Evolutionary conservation across 1,284 basidiomycete species (phyloP).

Genomic region (Trichosporon sp.): DNA sequence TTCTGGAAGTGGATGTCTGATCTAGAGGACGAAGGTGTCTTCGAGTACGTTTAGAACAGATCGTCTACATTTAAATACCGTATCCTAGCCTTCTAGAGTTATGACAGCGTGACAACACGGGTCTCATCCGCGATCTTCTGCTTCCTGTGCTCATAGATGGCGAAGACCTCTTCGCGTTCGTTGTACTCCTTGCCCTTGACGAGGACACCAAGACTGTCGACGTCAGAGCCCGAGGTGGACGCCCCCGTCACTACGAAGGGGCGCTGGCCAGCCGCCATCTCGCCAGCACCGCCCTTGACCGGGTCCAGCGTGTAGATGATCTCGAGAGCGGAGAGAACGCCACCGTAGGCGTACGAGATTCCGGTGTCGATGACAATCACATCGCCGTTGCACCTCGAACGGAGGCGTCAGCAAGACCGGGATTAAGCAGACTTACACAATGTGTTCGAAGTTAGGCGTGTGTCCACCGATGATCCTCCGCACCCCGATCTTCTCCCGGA

Average conservation of each 20-base stretch:
- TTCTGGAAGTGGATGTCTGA: constrained; percentile 50
- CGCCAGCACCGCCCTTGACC: background rate
- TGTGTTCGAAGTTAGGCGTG: constrained; percentile 80
- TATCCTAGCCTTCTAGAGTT: background rate
- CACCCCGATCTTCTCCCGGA: constrained; percentile 68
- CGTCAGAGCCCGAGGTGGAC: background rate
- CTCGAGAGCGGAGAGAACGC: constrained; percentile 76
- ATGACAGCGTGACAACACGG: constrained; percentile 5
- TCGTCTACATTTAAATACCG: constrained; percentile 4
- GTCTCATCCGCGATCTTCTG: constrained; percentile 41
- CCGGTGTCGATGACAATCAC: constrained; percentile 89
- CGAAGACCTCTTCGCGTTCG: constrained; percentile 72
- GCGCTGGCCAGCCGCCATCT: background rate
- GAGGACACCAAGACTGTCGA: background rate
- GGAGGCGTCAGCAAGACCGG: background rate
- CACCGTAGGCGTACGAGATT: constrained; percentile 91
- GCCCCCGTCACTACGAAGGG: background rate
- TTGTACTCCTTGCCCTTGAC: constrained; percentile 54
- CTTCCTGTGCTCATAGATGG: constrained; percentile 57
- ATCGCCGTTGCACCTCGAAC: constrained; percentile 73
- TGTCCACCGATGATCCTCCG: constrained; percentile 86
- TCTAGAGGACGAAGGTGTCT: constrained; percentile 42
- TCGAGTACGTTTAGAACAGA: constrained; percentile 40
- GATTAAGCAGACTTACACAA: constrained; percentile 46
- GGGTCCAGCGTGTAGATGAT: constrained; percentile 67